Base-by-base conservation (phyloP, 192 early-diverging fungal genomes). In the Powellomyces hirtus region DNA sequence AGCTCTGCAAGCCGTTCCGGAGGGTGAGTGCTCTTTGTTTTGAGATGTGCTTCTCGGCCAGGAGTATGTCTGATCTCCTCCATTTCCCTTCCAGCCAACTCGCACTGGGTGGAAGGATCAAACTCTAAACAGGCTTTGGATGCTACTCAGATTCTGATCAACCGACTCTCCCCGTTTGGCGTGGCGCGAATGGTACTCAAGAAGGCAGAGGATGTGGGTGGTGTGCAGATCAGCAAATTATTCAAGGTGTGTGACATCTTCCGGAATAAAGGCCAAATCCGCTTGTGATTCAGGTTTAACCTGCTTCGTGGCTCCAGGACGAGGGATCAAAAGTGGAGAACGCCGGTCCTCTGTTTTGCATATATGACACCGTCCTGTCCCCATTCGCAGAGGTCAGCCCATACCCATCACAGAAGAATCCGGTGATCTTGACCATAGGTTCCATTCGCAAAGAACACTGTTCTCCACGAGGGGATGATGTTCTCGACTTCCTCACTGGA, bases 181-280 rank as follows among this genome's bases (percentile, higher is more conserved):
- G 36, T 44, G 22, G 37, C 72, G 18, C 46, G 33, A 26, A 63
- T 42, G 36, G 5, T 64, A 18, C 26, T 68, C 16, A 11, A 26
- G 30, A 61, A 74, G 27, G 44, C 59, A 10, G 31, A 53, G 0
- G 62, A 74, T 4, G 38, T 74, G 0, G 67, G 66, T 20, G 66
- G 27, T 1, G 31, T 55, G 22, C 60, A 68, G 40, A 16, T 74
- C 26, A 26, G n/a, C 38, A 72, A 72, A 45, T 14, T 31, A 8
- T 72, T 72, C 38, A 69, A 72, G 64, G 69, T 61, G 18, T 42
- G 40, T n/a, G n/a, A n/a, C n/a, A n/a, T n/a, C n/a, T n/a, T n/a
- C n/a, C n/a, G n/a, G n/a, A n/a, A n/a, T n/a, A n/a, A n/a, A n/a
- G n/a, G n/a, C n/a, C n/a, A n/a, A n/a, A n/a, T n/a, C n/a, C n/a